phyloP scores from a whole-genome alignment of 192 early-diverging fungal species.

The Linnemannia zychae region DNA sequence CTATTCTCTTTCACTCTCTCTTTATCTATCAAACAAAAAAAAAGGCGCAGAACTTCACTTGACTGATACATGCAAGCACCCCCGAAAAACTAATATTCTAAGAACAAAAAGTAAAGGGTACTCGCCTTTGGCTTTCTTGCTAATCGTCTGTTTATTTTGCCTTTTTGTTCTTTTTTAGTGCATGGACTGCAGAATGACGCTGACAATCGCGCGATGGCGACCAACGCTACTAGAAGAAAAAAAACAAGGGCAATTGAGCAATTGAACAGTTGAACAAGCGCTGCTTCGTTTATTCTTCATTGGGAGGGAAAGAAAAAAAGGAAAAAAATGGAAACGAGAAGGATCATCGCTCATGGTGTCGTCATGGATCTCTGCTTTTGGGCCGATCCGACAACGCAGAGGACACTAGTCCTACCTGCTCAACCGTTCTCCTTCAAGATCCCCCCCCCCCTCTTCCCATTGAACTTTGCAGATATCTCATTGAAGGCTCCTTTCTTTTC shows the following conservation, averaged over 20 bases:
- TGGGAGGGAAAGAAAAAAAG: not conserved
- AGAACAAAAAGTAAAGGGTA: too few species aligned
- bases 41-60: too few species aligned
- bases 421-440: too few species aligned
- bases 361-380: not conserved
- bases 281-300: not conserved
- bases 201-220: not conserved
- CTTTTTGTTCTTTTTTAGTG: not conserved
- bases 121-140: too few species aligned
- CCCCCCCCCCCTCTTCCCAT: too few species aligned
- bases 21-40: too few species aligned
- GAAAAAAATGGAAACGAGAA: not conserved
- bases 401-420: not conserved
- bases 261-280: not conserved
- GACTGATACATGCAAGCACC: too few species aligned
- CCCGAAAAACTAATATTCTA: too few species aligned
- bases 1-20: too few species aligned
- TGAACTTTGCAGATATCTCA: too few species aligned
- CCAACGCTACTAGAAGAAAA: not conserved
- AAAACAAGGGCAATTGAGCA: not conserved
- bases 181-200: not conserved
- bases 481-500: too few species aligned
- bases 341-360: not conserved
- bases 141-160: too few species aligned
- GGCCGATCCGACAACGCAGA: not conserved